These are phyloP conservation scores for Cryptosporidium parvum DNA, from an alignment of 169 alveolate genomes.

Conservation along the genomic window DNA sequence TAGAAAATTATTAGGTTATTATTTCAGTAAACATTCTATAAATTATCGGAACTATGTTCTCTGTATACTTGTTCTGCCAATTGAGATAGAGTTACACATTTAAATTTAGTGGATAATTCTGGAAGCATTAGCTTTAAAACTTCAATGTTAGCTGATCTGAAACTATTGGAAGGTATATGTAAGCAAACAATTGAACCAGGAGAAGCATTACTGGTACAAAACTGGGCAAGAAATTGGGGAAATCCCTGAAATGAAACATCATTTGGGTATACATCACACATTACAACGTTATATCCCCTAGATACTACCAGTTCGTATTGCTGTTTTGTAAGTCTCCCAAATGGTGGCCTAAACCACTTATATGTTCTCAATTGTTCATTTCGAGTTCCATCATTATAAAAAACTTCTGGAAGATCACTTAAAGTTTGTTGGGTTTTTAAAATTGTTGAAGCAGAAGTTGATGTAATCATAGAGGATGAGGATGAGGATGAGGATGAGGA, in stretches of 20 bases:
- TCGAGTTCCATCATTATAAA: background rate
- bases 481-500: constrained; percentile 1
- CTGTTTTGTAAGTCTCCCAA: constrained; percentile 66
- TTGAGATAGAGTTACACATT: constrained; percentile 76
- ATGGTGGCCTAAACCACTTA: constrained; percentile 78
- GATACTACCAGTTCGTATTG: constrained; percentile 66
- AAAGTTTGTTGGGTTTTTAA: background rate
- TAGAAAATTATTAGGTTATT: background rate
- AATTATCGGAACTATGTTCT: constrained; percentile 9
- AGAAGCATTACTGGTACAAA: constrained; percentile 65
- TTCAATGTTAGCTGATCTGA: constrained; percentile 66
- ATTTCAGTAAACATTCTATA: background rate
- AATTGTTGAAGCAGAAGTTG: background rate
- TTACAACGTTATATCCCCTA: constrained; percentile 61
- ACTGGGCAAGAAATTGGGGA: constrained; percentile 73
- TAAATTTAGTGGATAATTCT: constrained; percentile 38
- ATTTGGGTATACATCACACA: constrained; percentile 77
- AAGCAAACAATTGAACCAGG: constrained; percentile 77
- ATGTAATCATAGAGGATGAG: background rate
- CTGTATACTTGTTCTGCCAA: constrained; percentile 31
- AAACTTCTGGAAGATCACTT: background rate
- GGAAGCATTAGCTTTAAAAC: constrained; percentile 70
- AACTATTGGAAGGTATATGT: constrained; percentile 72
- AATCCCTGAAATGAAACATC: constrained; percentile 73
- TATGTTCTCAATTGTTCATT: background rate